Base-by-base conservation (phyloP, 2,329 filamentous ascomycete species). In the Fusarium algeriense region DNA sequence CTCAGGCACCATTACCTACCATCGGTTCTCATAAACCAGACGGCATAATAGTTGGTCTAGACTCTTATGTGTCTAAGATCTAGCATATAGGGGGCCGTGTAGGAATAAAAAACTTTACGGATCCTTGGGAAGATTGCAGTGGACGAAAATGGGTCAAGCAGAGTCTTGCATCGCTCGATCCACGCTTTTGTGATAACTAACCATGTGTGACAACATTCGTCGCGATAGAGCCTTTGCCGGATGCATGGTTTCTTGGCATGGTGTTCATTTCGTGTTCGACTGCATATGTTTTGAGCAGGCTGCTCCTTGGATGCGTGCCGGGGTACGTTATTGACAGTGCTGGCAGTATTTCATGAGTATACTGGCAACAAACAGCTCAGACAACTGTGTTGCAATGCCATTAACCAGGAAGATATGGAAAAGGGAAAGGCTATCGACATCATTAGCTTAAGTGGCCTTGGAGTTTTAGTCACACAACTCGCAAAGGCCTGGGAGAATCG, bases 401-500 rank as follows among this genome's bases (percentile, higher is more conserved):
- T 75, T 19, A 61, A 64, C 5, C 56, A 69, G 45, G 58, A 50
- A 23, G 37, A 56, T 11, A 23, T 73, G 7, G 23, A 49, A 35
- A 52, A 45, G 19, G 61, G 43, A 6, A 26, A 70, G 23, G 46
- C 64, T 1, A 46, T 76, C 20, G 66, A 53, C 12, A 62, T 76
- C 9, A 45, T 75, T 11, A 75, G 76, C 17, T 59, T 76, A 52
- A 75, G 75, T 15, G 77, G 76, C 15, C 68, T 78, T 9, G 75
- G 75, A 13, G 67, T 76, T 7, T 41, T 78, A 19, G 75, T 71
- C 5, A 58, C 76, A 19, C 74, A 78, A 56, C 78, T 77, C 49
- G 72, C 77, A 23, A 77, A 75, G 30, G 76, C 71, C 30, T 52
- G 77, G 41, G 78, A 78, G 17, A 72, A 71, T 62, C 69, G 71